Base-by-base conservation (phyloP, 352 stramenopile genomes). In the Phytophthora pini region DNA sequence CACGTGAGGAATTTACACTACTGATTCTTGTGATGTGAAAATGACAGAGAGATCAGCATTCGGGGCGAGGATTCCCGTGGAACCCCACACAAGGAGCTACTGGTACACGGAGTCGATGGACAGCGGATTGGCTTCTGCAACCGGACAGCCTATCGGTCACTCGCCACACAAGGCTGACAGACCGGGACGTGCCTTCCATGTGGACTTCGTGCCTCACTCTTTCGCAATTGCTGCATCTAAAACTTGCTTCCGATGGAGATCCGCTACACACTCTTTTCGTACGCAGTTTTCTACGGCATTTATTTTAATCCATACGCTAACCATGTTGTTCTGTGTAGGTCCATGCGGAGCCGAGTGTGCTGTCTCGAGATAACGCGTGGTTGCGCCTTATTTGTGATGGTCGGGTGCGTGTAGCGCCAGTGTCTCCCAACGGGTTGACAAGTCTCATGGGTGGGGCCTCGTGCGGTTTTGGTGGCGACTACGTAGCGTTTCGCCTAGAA, bases 381-480 rank as follows among this genome's bases (percentile, higher is more conserved):
- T 52, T 79, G 40, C 61, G 46, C 15, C 68, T 82, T 13, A 68
- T 79, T 55, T 82, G 74, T 20, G 70, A 82, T 53, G 63, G 64
- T 4, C 58, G 45, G 0, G 53, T 73, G 6, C 65, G 65, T 13
- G 58, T 73, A 9, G 65, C 65, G 9, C 47, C 65, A 11, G 47
- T 73, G 7, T 24, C 47, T 7, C 59, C 59, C 8, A 73, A 73
- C 40, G 65, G 65, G 4, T 60, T 73, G 15, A 68, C 65, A 38
- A 69, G 65, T 32, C 48, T 73, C 24, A 46, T 72, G 45, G 59
- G 64, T 34, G 39, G 57, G 4, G 20, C 38, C 2, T 68, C 59
- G 1, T 68, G 40, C 40, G 31, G 31, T 15, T 69, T 73, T 43
- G 65, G 65, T n/a, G 59, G 65, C 6, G 65, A 73, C 26, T 73